These are phyloP conservation scores for Colletotrichum lini DNA, from an alignment of 2,329 filamentous ascomycete species.

Conservation along the genomic window DNA sequence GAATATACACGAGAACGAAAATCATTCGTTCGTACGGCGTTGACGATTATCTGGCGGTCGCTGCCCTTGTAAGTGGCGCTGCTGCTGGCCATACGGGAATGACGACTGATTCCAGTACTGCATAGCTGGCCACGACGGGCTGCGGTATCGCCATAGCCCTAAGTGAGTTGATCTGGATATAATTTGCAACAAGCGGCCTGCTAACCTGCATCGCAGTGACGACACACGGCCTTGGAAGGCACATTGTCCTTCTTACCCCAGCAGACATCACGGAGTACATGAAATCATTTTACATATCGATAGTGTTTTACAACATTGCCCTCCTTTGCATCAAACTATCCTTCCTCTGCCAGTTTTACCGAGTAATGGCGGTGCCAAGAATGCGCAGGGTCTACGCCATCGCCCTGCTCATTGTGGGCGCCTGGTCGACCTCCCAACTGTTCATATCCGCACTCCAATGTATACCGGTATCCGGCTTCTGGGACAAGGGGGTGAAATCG, in stretches of 20 bases:
- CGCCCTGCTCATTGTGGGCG: slow-evolving; percentile 47
- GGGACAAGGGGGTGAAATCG: slow-evolving; percentile 45
- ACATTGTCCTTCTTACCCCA: slow-evolving; percentile 21
- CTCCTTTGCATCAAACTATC: slow-evolving; percentile 52
- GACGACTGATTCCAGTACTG: neutral
- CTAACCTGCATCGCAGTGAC: slow-evolving; percentile 25
- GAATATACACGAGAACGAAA: slow-evolving; percentile 46
- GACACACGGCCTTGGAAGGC: slow-evolving; percentile 43
- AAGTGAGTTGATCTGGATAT: slow-evolving; percentile 7
- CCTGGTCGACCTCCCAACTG: slow-evolving; percentile 48
- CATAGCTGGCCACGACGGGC: slow-evolving; percentile 22
- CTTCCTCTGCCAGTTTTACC: slow-evolving; percentile 55
- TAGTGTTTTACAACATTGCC: slow-evolving; percentile 51
- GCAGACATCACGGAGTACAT: slow-evolving; percentile 33
- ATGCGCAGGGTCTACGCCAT: slow-evolving; percentile 47
- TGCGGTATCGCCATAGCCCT: slow-evolving; percentile 29
- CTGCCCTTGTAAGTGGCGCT: slow-evolving; percentile 44
- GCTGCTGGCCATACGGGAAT: neutral
- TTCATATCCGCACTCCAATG: slow-evolving; percentile 47
- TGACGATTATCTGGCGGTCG: slow-evolving; percentile 47
- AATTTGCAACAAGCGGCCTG: neutral
- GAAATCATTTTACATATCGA: slow-evolving; percentile 49
- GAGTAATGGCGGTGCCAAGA: slow-evolving; percentile 49
- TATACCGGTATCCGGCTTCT: slow-evolving; percentile 48
- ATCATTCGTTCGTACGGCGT: slow-evolving; percentile 46